A percentile compares a stretch with the other conserved stretches of the same genome.
Conservation (phyloP, 768 basidiomycete species). For the Agaricus blazei region DNA sequence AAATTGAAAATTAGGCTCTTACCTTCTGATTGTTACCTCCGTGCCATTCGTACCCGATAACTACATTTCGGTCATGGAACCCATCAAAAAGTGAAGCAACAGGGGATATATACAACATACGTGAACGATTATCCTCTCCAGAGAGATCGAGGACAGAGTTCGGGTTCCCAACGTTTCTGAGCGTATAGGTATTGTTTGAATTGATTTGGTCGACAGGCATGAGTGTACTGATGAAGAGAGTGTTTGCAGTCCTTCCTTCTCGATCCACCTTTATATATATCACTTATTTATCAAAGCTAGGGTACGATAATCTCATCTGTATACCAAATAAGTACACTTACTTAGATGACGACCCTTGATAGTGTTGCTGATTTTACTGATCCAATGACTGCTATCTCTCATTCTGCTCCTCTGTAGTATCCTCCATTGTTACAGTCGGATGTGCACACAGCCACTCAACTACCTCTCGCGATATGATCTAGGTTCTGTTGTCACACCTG, state of each 20-base stretch:
- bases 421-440: not conserved
- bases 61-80: not conserved
- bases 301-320: not conserved
- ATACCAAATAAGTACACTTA: not conserved
- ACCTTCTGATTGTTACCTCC: conserved; percentile 39
- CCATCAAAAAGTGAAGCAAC: not conserved
- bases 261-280: not conserved
- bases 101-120: not conserved
- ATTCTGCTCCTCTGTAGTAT: not conserved
- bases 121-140: conserved; percentile 7
- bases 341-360: not conserved
- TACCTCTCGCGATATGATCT: too few relatives aligned
- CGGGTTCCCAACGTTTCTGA: not conserved
- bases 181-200: not conserved
- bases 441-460: too few relatives aligned
- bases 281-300: not conserved
- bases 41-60: not conserved
- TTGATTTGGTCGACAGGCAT: conserved; percentile 1
- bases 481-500: too few relatives aligned
- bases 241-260: not conserved
- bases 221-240: not conserved
- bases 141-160: not conserved
- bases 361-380: not conserved
- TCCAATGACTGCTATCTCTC: not conserved
- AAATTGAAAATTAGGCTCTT: not conserved